Evolutionary conservation across 2,329 filamentous ascomycete genomes (phyloP), one percentile per base, ranked within the genome.

Genomic region (Epichloe amarillans): DNA sequence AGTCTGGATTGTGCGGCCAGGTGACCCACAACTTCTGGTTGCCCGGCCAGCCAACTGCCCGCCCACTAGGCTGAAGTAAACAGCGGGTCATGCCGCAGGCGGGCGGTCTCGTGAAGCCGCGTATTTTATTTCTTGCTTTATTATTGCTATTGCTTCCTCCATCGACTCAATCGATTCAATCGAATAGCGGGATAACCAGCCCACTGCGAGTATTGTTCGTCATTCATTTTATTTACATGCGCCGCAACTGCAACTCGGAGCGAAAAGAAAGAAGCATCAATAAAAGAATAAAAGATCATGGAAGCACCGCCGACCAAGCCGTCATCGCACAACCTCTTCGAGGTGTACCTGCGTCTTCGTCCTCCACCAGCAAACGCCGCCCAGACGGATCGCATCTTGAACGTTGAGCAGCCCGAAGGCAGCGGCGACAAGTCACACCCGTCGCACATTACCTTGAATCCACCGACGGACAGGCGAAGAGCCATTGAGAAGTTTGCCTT

Each of bases 401-500:
- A 82, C 7, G 86, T 96, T 47, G 90, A 95, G 64, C 64, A 73
- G 17, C 68, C 76, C 3, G 67, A 67, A 15, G 57, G 64, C 48
- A 66, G 61, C 54, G 39, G 61, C 54, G 39, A 30, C 19, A 68
- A 61, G 42, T 46, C 46, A 39, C 65, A 61, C 33, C 74, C 84
- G 0, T 86, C 81, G 1, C 83, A 88, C 62, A 84, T 90, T 56
- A 87, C 82, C 0, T 67, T 90, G 15, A 86, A 87, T 58, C 89
- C 90, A 0, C 86, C 88, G 2, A 86, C 82, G 55, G 91, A 96
- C 54, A 79, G 91, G 51, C 87, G 91, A 58, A 81, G 90, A 44
- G 89, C 90, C 1, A 81, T 96, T 37, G 93, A 98, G 66, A 88
- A 86, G 63, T 98, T 97, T 64, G 87, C 84, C 2, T 98, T 98